phyloP scores from a whole-genome alignment of 805 yeast species.

The baker's yeast (Saccharomyces cerevisiae) region DNA sequence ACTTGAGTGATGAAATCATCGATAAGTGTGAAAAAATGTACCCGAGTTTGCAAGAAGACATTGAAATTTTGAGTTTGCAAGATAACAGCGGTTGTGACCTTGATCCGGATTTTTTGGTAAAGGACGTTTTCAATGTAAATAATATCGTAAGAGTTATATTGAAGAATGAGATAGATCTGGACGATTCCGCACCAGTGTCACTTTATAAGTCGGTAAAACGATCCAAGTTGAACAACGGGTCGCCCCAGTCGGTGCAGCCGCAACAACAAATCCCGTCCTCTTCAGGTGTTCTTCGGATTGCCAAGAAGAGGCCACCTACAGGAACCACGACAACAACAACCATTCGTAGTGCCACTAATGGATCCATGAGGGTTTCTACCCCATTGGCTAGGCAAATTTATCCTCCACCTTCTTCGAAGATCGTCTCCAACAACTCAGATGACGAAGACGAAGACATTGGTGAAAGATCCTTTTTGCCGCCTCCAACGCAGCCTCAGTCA shows the following conservation, averaged over 20 bases:
- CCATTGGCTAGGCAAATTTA: conserved; percentile 35
- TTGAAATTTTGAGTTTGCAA: conserved; percentile 55
- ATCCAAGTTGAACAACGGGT: conserved; percentile 19
- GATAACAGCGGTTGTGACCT: conserved; percentile 63
- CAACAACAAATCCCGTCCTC: neutral
- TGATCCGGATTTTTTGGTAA: conserved; percentile 65
- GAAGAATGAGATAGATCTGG: conserved; percentile 32
- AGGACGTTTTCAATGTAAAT: conserved; percentile 52
- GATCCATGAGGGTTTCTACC: conserved; percentile 30
- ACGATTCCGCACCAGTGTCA: conserved; percentile 16
- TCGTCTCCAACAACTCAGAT: conserved; percentile 22
- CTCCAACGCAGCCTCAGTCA: conserved; percentile 32
- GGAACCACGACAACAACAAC: neutral
- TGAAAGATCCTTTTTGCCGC: conserved; percentile 31
- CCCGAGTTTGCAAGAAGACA: conserved; percentile 45
- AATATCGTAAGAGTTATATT: conserved; percentile 41
- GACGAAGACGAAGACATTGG: conserved; percentile 27
- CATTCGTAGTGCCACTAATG: conserved; percentile 3
- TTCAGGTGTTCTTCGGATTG: conserved; percentile 14
- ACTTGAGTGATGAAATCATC: conserved; percentile 47
- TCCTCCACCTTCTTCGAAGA: conserved; percentile 21
- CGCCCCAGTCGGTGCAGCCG: conserved; percentile 7
- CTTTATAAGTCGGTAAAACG: conserved; percentile 17
- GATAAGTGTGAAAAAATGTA: conserved; percentile 53
- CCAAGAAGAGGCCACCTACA: conserved; percentile 17